Base-by-base conservation (phyloP, 345 rosid genomes). In the Salix koriyanagi region DNA sequence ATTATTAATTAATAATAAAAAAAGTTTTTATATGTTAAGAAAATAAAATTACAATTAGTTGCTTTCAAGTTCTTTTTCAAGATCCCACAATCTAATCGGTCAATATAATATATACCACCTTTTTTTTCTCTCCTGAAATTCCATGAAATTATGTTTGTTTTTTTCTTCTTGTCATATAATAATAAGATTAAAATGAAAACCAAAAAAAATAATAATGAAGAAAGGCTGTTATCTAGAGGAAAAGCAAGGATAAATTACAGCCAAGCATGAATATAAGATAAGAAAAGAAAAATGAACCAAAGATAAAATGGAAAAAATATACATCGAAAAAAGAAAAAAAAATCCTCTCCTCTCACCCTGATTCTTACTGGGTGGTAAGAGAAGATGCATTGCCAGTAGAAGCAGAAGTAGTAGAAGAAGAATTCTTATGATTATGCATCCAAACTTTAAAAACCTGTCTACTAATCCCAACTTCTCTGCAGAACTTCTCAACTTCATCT, bases 391-490 rank as follows among this genome's bases (percentile, higher is more conserved):
- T 89, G 23, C 83, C 89, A 13, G 85, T 73, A 73, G 87, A 81
- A 30, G 79, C 79, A 65, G 87, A 78, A 71, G 89, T 72, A 74
- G 81, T 21, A 69, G 87, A 70, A 3, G 84, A 79, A 69, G 85
- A 75, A 66, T 84, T 88, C 82, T 90, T 90, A 77, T 88, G 91
- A 75, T 88, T 90, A 81, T 90, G 94, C 94, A 90, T 90, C 94
- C 94, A 88, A 18, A 90, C 90, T 79, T 90, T 90, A 77, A 90
- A 90, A 34, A 88, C 90, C 71, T 88, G 90, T 73, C 91, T 78
- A 32, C 82, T 87, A 8, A 90, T 76, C 30, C 90, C 91, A 70
- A 88, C 69, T 62, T 79, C 87, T 83, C 85, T 77, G 66, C 94
- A 90, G 42, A 90, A 90, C 67, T 71, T 87, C 81, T 86, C 91